phyloP scores from a whole-genome alignment of 495 filamentous ascomycete species.

The Hypoxylon fuscum region DNA sequence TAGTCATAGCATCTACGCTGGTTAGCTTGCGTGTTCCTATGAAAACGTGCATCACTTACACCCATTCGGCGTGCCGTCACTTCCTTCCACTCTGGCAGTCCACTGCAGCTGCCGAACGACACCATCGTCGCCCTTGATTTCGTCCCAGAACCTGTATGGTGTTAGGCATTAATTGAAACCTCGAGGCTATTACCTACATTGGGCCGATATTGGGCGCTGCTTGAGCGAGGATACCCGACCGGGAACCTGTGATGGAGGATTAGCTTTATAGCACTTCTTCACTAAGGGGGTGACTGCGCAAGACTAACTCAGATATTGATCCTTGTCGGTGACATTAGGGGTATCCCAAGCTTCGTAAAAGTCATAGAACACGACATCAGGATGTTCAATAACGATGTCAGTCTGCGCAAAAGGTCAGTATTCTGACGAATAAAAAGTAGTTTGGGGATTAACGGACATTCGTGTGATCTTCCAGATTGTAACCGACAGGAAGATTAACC shows the following conservation, averaged over 20 bases:
- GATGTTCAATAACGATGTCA: conserved; percentile 70
- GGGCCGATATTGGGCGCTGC: conserved; percentile 74
- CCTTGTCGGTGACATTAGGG: conserved; percentile 49
- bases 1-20: conserved; percentile 61
- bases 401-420: conserved; percentile 52
- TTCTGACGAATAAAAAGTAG: too few species aligned
- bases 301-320: conserved; percentile 49
- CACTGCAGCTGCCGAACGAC: conserved; percentile 74
- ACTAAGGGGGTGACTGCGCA: conserved; percentile 34
- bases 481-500: conserved; percentile 79
- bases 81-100: conserved; percentile 71
- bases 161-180: conserved; percentile 21
- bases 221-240: conserved; percentile 72
- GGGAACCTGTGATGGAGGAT: too few species aligned
- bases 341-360: conserved; percentile 68
- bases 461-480: conserved; percentile 78
- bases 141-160: conserved; percentile 64
- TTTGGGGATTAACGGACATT: conserved; percentile 36
- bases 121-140: conserved; percentile 67
- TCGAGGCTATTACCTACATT: conserved; percentile 50
- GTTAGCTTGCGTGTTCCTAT: neutral
- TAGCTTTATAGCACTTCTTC: too few species aligned
- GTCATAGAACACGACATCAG: conserved; percentile 69
- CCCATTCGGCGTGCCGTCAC: conserved; percentile 51
- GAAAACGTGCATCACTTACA: conserved; percentile 44